Percentiles rank a stretch among this genome's conserved stretches.
phyloP scores from a whole-genome alignment of 2,329 filamentous ascomycete species.

The Colletotrichum viniferum region DNA sequence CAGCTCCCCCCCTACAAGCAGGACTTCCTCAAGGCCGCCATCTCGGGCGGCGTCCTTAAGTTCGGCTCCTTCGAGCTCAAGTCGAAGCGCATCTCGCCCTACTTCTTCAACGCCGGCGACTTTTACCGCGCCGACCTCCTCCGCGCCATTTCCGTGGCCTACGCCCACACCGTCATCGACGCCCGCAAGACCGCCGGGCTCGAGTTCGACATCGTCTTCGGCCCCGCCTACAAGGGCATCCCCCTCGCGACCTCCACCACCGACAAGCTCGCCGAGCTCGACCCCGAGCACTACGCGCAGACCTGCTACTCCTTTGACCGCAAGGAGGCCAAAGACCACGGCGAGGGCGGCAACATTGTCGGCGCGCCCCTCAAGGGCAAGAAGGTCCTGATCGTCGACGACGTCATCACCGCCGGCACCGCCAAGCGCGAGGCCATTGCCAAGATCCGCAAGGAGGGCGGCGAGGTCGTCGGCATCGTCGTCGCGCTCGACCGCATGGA shows the following conservation, averaged over 20 bases:
- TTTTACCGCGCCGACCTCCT: conserved; percentile 85
- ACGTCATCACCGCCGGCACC: conserved; percentile 95
- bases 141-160: conserved; percentile 78
- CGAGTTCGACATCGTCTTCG: conserved; percentile 86
- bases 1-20: conserved; percentile 69
- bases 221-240: conserved; percentile 96
- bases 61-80: conserved; percentile 91
- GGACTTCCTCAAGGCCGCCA: conserved; percentile 72
- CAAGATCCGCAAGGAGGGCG: conserved; percentile 86
- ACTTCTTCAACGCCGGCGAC: conserved; percentile 96
- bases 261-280: conserved; percentile 75
- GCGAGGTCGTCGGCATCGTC: conserved; percentile 83
- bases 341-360: conserved; percentile 92
- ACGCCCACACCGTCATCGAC: conserved; percentile 69
- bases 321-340: conserved; percentile 96
- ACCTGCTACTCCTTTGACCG: conserved; percentile 91
- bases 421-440: conserved; percentile 91
- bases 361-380: conserved; percentile 85
- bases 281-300: conserved; percentile 67
- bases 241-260: conserved; percentile 82
- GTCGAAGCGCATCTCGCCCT: conserved; percentile 88
- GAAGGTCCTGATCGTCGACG: conserved; percentile 88
- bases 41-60: conserved; percentile 72
- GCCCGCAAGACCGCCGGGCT: conserved; percentile 45
- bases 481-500: conserved; percentile 89